Base-by-base conservation (phyloP, 2,329 filamentous ascomycete species). In the Phyllosticta ampelicida region DNA sequence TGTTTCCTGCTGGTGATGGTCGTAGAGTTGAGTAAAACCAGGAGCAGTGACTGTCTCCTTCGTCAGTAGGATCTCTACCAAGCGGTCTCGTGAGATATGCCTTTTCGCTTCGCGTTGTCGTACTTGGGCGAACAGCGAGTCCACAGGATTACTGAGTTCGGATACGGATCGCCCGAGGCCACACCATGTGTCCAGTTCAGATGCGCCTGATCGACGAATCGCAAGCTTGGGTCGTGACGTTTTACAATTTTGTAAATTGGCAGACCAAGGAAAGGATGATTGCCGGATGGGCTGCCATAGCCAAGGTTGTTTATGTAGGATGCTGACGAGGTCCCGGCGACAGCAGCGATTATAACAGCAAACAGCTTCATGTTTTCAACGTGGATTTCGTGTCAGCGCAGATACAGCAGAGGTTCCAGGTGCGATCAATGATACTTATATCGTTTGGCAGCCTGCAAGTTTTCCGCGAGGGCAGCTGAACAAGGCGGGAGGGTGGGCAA, bases 141-240 rank as follows among this genome's bases (percentile, higher is more conserved):
- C 74, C 73, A 75, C 3, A 75, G 65, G 48, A 75, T 73, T 20
- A 74, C 71, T 3, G 66, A 72, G 54, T 69, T 62, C 0, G 70
- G 61, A 53, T 72, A 73, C n/a, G 72, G 72, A 53, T 74, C 71
- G 16, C 70, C 70, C 11, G 66, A 66, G 21, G 65, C 65, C 28
- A 67, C 77, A 18, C 81, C 82, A 62, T 87, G 84, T 9, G 82
- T 87, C 70, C 86, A 87, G 64, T 77, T 80, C 58, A 86, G 73
- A 64, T 76, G 69, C 6, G 75, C 70, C 0, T 77, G 70, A 10
- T 76, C 68, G 48, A 59, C 51, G 10, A 48, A 59, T 5, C 57
- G 23, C 9, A 59, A 18, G n/a, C 20, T 67, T 16, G 73, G 74
- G 21, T 75, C 74, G 58, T 77, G 77, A 23, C 82, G 77, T 66